A percentile compares a stretch with the other conserved stretches of the same genome.
Conservation (phyloP, 2,329 filamentous ascomycete genomes). For the Cordyceps pruinosa region DNA sequence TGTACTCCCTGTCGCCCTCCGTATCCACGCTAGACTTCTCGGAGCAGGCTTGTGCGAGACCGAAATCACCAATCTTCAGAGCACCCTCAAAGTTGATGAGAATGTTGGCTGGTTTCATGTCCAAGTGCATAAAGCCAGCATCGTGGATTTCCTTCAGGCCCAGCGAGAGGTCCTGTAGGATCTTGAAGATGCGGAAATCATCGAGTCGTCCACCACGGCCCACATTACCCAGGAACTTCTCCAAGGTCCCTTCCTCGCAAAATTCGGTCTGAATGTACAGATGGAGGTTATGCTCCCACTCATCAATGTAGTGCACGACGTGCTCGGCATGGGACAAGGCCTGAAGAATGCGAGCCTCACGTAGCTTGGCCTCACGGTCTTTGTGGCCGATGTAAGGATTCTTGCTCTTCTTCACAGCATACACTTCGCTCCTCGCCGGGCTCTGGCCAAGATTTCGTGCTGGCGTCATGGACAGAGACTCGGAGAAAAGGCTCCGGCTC, state of each 20-base stretch:
- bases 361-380: conserved; percentile 76
- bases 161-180: conserved; percentile 75
- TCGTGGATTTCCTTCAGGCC: conserved; percentile 87
- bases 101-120: conserved; percentile 80
- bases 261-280: conserved; percentile 97
- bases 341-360: conserved; percentile 75
- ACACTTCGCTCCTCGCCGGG: conserved; percentile 55
- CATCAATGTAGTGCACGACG: conserved; percentile 73
- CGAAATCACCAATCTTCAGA: conserved; percentile 82
- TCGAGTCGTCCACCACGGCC: conserved; percentile 82
- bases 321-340: conserved; percentile 76
- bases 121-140: conserved; percentile 76
- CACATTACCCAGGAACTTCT: conserved; percentile 74
- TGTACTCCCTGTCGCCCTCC: conserved; percentile 94
- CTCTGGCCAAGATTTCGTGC: conserved; percentile 43
- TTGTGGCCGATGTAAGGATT: conserved; percentile 69
- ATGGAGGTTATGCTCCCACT: conserved; percentile 79
- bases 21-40: conserved; percentile 71
- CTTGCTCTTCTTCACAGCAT: conserved; percentile 90
- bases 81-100: conserved; percentile 74
- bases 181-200: conserved; percentile 98
- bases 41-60: conserved; percentile 73
- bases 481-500: conserved; percentile 24
- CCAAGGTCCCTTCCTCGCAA: conserved; percentile 88
- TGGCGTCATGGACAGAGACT: conserved; percentile 39